Percentiles rank a stretch among this genome's conserved stretches.
phyloP scores from a whole-genome alignment of 352 stramenopile genomes.

The Ophiocytium majus region DNA sequence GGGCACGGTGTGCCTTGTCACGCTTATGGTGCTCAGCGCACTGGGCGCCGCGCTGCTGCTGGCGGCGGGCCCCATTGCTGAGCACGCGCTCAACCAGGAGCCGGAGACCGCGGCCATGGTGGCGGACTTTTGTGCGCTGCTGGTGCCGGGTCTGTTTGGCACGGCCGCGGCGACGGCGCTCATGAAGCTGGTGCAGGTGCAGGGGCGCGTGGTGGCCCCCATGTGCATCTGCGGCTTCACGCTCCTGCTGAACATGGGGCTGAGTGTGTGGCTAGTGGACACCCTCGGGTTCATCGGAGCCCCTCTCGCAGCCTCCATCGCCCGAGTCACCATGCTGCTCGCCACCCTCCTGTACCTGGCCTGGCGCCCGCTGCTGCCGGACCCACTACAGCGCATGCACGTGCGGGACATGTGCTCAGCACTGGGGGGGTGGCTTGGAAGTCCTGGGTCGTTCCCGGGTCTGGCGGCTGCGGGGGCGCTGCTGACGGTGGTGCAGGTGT shows the following conservation, averaged over 20 bases:
- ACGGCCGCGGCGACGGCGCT: background rate
- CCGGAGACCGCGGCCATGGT: background rate
- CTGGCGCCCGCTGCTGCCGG: background rate
- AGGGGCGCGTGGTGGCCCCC: background rate
- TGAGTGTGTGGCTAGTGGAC: background rate
- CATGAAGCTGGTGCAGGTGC: background rate
- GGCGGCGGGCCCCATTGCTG: background rate
- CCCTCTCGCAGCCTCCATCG: background rate
- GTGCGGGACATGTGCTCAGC: too few species aligned
- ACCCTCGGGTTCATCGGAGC: background rate
- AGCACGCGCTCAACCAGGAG: constrained; percentile 11
- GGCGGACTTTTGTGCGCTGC: background rate
- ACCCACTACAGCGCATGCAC: too few species aligned
- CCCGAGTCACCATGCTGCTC: background rate
- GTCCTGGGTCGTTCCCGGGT: too few species aligned
- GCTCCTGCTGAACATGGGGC: background rate
- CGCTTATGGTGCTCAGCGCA: background rate
- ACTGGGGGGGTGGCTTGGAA: too few species aligned
- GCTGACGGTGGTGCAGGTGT: too few species aligned
- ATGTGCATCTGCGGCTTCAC: background rate
- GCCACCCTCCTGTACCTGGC: background rate
- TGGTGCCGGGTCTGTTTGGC: background rate
- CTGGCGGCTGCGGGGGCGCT: too few species aligned
- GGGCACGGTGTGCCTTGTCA: background rate
- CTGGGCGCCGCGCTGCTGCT: background rate